Base-by-base conservation (phyloP, 768 basidiomycete species). In the Inosperma sp. region DNA sequence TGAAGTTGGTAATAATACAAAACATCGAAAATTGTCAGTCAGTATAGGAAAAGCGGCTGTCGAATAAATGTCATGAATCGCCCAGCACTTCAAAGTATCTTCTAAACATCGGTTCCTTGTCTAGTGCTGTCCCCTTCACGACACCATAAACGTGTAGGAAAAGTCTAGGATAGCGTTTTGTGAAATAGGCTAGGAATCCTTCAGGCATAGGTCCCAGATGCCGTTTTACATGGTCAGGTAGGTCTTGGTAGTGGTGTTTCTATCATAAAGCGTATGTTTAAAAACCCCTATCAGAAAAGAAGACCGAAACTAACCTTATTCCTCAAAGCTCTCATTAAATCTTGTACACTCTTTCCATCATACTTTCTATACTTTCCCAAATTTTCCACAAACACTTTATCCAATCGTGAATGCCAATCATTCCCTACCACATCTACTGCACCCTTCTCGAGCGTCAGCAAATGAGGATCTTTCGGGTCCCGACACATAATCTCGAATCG, bases 201-300 rank as follows among this genome's bases (percentile, higher is more conserved):
- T 87, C 85, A 0, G 96, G 96, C 77, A 98, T 86, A 10, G 87
- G 76, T 4, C 95, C 94, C 8, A 98, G 75, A 68, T 88, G 83
- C 34, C 86, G 81, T 62, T 90, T 93, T 47, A 92, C 90, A 57
- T 86, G 82, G 56, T 93, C 91, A 2, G 95, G 95, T 9, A 99
- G 71, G 68, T 99, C 96, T 70, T 97, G 95, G 63, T 95, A 96
- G 63, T 97, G 94, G 56, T 97, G 88, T 88, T 93, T 95, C 93
- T 94, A 59, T 17, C 43, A 6, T 33, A 48, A 39, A 4, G 55
- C 34, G 42, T 12, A n/a, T 23, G 8, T 41, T 62, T 52, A 10
- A 56, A 34, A 25, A 16, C 19, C 48, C 9, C 30, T 6, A 45
- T 30, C 31, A 14, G 29, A 51, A 34, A 34, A 21, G 12, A 48